phyloP scores from a whole-genome alignment of 192 early-diverging fungal genomes.

The Coemansia sp. region DNA sequence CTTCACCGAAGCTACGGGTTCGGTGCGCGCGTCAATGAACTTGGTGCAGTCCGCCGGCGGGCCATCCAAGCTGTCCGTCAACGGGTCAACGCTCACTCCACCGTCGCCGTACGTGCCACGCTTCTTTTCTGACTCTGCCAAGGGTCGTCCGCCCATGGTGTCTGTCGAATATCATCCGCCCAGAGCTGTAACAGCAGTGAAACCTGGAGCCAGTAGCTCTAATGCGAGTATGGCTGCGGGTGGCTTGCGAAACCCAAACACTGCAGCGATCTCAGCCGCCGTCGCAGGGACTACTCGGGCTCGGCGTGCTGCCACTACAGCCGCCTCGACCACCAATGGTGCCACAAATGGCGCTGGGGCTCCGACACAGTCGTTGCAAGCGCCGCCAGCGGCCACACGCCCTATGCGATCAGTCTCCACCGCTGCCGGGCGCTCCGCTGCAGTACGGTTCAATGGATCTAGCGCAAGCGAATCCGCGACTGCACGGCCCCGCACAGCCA shows the following conservation, averaged over 20 bases:
- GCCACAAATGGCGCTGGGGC: not conserved
- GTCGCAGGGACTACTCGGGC: constrained; percentile 51
- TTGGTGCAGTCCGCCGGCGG: constrained; percentile 35
- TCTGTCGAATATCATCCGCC: constrained; percentile 3
- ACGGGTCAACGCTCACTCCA: constrained; percentile 37
- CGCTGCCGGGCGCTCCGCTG: constrained; percentile 1
- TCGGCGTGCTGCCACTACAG: constrained; percentile 19
- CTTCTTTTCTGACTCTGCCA: not conserved
- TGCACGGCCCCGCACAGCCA: constrained; percentile 11
- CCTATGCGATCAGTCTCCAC: not conserved
- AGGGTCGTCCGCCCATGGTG: not conserved
- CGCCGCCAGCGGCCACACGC: not conserved
- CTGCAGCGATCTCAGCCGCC: constrained; percentile 43
- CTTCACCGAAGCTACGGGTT: constrained; percentile 43
- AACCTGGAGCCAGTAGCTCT: not conserved
- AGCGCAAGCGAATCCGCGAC: not conserved
- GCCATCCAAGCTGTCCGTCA: constrained; percentile 34
- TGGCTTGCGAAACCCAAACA: constrained; percentile 20
- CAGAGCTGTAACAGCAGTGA: not conserved
- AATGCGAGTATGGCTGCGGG: not conserved
- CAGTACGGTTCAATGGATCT: constrained; percentile 27
- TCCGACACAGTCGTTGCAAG: not conserved
- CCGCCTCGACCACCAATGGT: not conserved
- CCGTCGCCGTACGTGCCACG: constrained; percentile 46
- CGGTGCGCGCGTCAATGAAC: constrained; percentile 35